Evolutionary conservation across 495 filamentous ascomycete genomes (phyloP), one percentile per base, ranked within the genome.

Genomic region (Apiosordaria backusii): DNA sequence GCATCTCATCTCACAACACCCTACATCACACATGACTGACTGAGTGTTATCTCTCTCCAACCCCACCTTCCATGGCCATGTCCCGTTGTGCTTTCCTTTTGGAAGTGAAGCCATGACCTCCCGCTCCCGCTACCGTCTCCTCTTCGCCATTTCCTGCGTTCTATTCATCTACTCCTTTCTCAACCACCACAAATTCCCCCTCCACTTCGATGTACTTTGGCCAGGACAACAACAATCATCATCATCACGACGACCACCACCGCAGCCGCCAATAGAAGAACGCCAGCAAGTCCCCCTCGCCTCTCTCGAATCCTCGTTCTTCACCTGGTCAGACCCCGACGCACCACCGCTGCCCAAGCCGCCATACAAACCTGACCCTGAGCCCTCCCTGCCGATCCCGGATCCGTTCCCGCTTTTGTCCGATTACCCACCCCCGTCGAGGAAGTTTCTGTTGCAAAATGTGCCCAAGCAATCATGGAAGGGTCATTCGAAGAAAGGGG

Each of bases 321-420:
- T 66, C 25, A 57, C 26, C 1, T 74, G 72, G 72, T 61, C 57
- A 13, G 61, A 65, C 18, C 63, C 61, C 15, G 59, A 65, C 52
- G 50, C 60, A 23, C 52, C 45, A 9, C 57, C 50, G 1, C 9
- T 25, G 6, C 45, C 65, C 16, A 72, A 71, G 50, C 65, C 65
- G 2, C 60, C 53, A 18, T 68, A 63, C 60, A 70, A 73, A 21
- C 67, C 73, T 10, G n/a, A 65, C n/a, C 27, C 16, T 5, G 22
- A 58, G 21, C 55, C 57, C 5, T 23, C 40, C 0, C 60, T 64
- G 2, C 69, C 73, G 1, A 59, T 74, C 4, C 65, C 64, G 5
- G 70, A 75, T 35, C 71, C 73, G 1, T 75, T 75, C 27, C 70
- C 73, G 0, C 61, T 74, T 10, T 58, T 75, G 18, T 71, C 69